Conservation (phyloP, 2,329 filamentous ascomycete species). For the Fusarium miscanthi region DNA sequence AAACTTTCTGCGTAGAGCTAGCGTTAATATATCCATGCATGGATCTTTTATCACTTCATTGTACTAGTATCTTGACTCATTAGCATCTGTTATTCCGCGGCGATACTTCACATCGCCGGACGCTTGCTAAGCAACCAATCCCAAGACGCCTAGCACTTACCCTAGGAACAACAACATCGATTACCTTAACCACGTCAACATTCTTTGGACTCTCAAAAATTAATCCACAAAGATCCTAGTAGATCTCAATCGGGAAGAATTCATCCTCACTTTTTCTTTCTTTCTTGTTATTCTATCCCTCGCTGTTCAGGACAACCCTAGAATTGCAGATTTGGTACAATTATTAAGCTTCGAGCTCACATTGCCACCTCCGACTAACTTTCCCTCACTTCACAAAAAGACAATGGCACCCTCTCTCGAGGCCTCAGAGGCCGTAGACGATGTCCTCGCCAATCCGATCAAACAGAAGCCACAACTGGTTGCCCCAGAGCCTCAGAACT, state of each 20-base stretch:
- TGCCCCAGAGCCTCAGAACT: slow-evolving; percentile 96
- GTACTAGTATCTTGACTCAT: neutral
- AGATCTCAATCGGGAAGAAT: neutral
- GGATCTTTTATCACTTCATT: neutral
- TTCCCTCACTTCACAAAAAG: neutral
- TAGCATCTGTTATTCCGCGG: slow-evolving; percentile 9
- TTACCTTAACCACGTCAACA: neutral
- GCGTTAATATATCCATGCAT: neutral
- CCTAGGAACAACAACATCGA: slow-evolving; percentile 20
- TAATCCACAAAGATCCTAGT: neutral
- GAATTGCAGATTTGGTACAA: slow-evolving; percentile 4
- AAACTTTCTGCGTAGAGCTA: neutral
- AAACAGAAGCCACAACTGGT: slow-evolving; percentile 86
- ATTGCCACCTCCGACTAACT: slow-evolving; percentile 33
- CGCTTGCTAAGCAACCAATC: slow-evolving; percentile 40
- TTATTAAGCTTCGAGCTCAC: slow-evolving; percentile 38
- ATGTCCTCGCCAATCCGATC: slow-evolving; percentile 79
- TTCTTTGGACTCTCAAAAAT: neutral
- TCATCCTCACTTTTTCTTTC: neutral
- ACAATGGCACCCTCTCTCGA: slow-evolving; percentile 85
- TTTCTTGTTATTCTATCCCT: neutral
- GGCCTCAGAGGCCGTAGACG: slow-evolving; percentile 72
- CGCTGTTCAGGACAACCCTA: neutral
- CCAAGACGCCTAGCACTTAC: slow-evolving; percentile 36
- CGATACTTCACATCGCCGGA: slow-evolving; percentile 1